Conservation (phyloP, 2,329 filamentous ascomycete species). For the Neopestalotiopsis sp. region DNA sequence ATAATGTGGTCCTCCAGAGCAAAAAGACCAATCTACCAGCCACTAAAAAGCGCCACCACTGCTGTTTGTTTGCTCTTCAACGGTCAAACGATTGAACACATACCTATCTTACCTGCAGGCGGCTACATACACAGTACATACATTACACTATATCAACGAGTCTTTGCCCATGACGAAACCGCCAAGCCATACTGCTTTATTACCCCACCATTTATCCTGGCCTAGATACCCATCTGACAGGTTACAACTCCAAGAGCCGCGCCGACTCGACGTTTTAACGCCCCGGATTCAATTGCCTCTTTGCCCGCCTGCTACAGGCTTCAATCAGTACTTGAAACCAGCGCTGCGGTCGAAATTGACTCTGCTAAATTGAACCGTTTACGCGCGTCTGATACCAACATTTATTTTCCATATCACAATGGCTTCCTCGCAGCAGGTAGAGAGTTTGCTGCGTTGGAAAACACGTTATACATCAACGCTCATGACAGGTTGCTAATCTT, state of each 20-base stretch:
- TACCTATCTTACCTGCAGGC: background rate
- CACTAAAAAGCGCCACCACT: background rate
- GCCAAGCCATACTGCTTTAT: background rate
- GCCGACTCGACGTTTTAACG: background rate
- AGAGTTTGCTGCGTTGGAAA: background rate
- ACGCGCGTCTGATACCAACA: background rate
- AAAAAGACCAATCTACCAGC: background rate
- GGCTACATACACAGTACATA: background rate
- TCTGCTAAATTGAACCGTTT: no score
- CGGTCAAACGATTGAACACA: background rate
- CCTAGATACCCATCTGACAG: background rate
- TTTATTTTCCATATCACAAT: background rate
- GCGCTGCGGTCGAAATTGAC: background rate
- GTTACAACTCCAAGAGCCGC: background rate
- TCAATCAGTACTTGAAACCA: background rate
- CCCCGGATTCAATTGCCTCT: background rate
- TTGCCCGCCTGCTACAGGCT: background rate
- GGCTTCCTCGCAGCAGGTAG: background rate
- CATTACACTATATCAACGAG: background rate
- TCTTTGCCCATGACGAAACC: constrained; percentile 9
- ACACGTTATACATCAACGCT: no score
- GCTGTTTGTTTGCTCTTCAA: background rate
- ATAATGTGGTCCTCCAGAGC: background rate
- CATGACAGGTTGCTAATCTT: no score
- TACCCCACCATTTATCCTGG: background rate